A percentile compares a stretch with the other conserved stretches of the same genome.
Evolutionary conservation across 306 rosid genomes (phyloP).

Genomic region (Cucurbita argyrosperma): DNA sequence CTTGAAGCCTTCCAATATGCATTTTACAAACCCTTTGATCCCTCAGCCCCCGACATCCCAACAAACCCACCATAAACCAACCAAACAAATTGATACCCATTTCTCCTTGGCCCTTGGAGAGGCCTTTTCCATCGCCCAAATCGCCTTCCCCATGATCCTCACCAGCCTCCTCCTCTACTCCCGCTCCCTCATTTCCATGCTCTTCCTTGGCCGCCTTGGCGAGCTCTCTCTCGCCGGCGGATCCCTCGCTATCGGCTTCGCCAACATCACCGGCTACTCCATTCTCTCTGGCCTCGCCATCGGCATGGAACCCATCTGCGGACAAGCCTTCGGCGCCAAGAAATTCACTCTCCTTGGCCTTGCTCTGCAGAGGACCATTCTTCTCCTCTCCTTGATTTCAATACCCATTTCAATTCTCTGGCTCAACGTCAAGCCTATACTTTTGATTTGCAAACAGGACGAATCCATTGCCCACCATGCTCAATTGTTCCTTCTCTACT

Average conservation of each 20-base stretch:
- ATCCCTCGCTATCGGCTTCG: slow-evolving; percentile 65
- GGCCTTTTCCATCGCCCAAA: slow-evolving; percentile 26
- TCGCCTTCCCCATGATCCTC: slow-evolving; percentile 72
- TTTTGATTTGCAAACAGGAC: slow-evolving; percentile 57
- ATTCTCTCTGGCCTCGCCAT: slow-evolving; percentile 76
- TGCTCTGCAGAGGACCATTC: slow-evolving; percentile 53
- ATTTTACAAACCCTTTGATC: slow-evolving; percentile 11
- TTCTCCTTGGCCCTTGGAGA: slow-evolving; percentile 24
- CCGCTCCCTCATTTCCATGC: slow-evolving; percentile 89
- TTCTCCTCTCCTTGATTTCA: slow-evolving; percentile 33
- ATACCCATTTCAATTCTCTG: slow-evolving; percentile 75
- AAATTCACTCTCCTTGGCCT: slow-evolving; percentile 52
- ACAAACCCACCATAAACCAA: not conserved
- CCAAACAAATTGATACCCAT: slow-evolving; percentile 3
- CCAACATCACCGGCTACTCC: slow-evolving; percentile 89
- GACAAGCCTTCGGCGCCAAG: slow-evolving; percentile 83
- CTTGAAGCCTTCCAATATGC: not conserved
- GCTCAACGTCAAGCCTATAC: slow-evolving; percentile 56
- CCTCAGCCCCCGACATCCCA: slow-evolving; percentile 8
- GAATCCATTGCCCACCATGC: slow-evolving; percentile 57
- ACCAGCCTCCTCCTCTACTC: slow-evolving; percentile 63
- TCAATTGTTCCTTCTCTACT: slow-evolving; percentile 51
- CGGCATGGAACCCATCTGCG: slow-evolving; percentile 92
- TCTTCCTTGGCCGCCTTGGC: slow-evolving; percentile 69
- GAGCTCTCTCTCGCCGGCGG: slow-evolving; percentile 81